A percentile compares a stretch with the other conserved stretches of the same genome.
Evolutionary conservation across 2,329 filamentous ascomycete species (phyloP).

Genomic region (Fusarium papillatum): DNA sequence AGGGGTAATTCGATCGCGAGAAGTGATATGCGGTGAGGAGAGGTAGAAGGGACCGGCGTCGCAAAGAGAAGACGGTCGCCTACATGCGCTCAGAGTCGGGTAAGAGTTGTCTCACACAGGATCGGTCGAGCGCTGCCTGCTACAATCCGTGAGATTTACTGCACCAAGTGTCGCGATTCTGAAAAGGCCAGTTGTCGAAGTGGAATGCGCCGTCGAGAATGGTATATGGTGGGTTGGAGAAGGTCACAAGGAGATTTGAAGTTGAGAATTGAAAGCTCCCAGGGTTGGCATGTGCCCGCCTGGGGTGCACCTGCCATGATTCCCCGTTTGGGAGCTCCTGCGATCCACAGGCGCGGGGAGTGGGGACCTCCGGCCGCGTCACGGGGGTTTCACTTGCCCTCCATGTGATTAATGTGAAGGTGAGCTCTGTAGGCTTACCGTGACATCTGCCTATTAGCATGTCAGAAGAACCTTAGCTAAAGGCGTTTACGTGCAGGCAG

Average conservation of each 20-base stretch:
- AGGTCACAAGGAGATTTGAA: conserved; percentile 18
- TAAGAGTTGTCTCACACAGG: conserved; percentile 10
- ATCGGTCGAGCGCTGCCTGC: not conserved
- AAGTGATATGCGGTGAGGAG: not conserved
- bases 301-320: conserved; percentile 37
- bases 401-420: conserved; percentile 28
- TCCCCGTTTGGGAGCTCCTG: conserved; percentile 19
- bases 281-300: conserved; percentile 39
- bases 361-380: conserved; percentile 28
- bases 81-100: conserved; percentile 20
- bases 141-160: not conserved
- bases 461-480: not conserved
- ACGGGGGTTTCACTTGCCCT: conserved; percentile 22
- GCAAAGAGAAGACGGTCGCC: conserved; percentile 18
- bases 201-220: not conserved
- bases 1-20: not conserved
- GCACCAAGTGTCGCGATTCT: not conserved
- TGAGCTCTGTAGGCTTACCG: not conserved
- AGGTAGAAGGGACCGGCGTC: not conserved
- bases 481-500: not conserved
- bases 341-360: conserved; percentile 33
- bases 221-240: not conserved
- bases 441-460: not conserved
- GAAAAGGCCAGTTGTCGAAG: not conserved
- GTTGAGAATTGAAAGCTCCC: conserved; percentile 21